A percentile compares a stretch with the other conserved stretches of the same genome.
These are phyloP conservation scores for Leucogyrophana mollusca DNA, from an alignment of 768 basidiomycete genomes.

Conservation along the genomic window DNA sequence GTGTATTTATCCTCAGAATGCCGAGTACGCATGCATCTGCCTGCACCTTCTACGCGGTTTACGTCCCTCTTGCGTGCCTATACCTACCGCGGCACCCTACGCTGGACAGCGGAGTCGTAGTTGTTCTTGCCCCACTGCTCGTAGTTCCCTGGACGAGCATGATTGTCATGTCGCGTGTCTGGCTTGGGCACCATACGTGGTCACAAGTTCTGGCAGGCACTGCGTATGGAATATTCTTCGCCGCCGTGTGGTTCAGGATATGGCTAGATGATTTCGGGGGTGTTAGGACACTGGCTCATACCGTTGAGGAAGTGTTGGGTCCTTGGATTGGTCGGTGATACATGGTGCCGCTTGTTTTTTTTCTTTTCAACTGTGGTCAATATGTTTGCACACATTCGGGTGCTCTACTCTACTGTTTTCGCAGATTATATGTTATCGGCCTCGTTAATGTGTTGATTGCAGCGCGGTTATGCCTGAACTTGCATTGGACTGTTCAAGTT, in stretches of 20 bases:
- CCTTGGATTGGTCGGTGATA: neutral
- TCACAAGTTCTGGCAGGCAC: slow-evolving; percentile 63
- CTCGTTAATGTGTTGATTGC: no score
- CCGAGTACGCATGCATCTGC: slow-evolving; percentile 79
- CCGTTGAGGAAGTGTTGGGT: slow-evolving; percentile 8
- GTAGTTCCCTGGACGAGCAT: slow-evolving; percentile 53
- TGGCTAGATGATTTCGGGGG: slow-evolving; percentile 41
- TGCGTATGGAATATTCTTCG: slow-evolving; percentile 52
- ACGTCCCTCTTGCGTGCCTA: slow-evolving; percentile 53
- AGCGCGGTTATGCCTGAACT: no score
- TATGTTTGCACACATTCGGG: no score
- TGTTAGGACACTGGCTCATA: slow-evolving; percentile 18
- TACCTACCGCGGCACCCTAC: slow-evolving; percentile 60
- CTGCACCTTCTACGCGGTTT: slow-evolving; percentile 64
- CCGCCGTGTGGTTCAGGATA: slow-evolving; percentile 52
- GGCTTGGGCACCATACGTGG: slow-evolving; percentile 78
- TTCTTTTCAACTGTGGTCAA: no score
- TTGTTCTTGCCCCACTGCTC: slow-evolving; percentile 39
- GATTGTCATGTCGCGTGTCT: slow-evolving; percentile 64
- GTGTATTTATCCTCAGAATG: slow-evolving; percentile 50
- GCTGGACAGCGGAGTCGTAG: slow-evolving; percentile 36
- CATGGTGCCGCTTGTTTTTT: no score
- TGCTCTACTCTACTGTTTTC: no score
- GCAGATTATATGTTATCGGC: no score
- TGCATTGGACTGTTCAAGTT: no score